Conservation (phyloP, 306 rosid genomes). For the Canavalia gladiata region DNA sequence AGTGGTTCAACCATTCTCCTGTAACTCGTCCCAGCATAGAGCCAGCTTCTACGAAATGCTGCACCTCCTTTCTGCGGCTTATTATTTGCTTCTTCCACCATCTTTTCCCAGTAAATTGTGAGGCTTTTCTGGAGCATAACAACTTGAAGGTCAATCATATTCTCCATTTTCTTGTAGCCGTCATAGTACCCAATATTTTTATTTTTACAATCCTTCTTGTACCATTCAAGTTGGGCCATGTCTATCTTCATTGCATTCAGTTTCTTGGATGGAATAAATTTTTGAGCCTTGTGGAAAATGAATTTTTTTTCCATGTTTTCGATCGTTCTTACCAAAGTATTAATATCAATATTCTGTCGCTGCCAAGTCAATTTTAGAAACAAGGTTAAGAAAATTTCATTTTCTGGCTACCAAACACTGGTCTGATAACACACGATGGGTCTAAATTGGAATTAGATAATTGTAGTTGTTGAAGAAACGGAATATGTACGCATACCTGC, state of each 20-base stretch:
- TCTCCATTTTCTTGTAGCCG: conserved; percentile 49
- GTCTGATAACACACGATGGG: no score
- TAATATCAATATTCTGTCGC: conserved; percentile 8
- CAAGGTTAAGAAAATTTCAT: not conserved
- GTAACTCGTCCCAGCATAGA: conserved; percentile 55
- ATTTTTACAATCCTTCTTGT: conserved; percentile 55
- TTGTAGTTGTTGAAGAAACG: no score
- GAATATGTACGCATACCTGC: conserved; percentile 49
- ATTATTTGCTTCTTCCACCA: conserved; percentile 60
- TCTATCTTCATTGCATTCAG: conserved; percentile 50
- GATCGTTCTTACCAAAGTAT: conserved; percentile 2
- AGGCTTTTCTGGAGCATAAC: conserved; percentile 43
- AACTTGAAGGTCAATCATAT: no score
- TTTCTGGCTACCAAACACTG: no score
- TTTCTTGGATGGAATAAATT: conserved; percentile 44
- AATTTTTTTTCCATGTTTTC: conserved; percentile 14
- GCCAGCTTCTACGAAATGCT: conserved; percentile 40
- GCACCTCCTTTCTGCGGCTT: conserved; percentile 62
- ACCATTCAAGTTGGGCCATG: conserved; percentile 74
- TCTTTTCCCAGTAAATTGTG: conserved; percentile 57
- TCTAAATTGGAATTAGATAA: no score
- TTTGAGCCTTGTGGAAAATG: not conserved
- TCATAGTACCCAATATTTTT: conserved; percentile 65
- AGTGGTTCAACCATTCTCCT: conserved; percentile 75
- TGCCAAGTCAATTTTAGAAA: conserved; percentile 27